phyloP scores from a whole-genome alignment of 2,329 filamentous ascomycete species.

The Ophiostoma quercus region DNA sequence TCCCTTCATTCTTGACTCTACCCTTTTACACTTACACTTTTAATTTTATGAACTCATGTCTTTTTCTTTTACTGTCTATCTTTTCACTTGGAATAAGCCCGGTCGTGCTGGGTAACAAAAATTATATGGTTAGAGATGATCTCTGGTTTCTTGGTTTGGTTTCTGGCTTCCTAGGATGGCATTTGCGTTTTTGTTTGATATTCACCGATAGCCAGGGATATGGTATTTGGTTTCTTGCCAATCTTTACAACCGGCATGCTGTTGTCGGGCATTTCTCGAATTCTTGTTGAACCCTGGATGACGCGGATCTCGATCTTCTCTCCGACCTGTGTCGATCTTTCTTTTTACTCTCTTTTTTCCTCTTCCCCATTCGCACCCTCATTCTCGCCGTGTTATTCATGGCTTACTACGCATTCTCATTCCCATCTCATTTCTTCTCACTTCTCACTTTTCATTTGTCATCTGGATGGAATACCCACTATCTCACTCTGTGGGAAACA shows the following conservation, averaged over 20 bases:
- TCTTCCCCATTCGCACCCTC: background rate
- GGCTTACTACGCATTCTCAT: background rate
- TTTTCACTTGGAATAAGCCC: background rate
- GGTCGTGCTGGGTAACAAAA: background rate
- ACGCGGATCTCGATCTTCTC: background rate
- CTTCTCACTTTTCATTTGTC: conserved; percentile 7
- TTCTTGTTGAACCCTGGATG: background rate
- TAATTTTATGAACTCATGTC: background rate
- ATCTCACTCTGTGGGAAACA: background rate
- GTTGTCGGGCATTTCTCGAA: background rate
- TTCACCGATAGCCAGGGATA: background rate
- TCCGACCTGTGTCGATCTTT: background rate
- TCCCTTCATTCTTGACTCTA: background rate
- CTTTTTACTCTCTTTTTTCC: background rate
- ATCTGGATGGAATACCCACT: conserved; percentile 2
- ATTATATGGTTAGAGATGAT: background rate
- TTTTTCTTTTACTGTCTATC: background rate
- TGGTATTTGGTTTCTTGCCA: background rate
- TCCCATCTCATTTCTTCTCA: background rate
- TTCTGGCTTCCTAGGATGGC: background rate
- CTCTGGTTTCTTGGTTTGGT: background rate
- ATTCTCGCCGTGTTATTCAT: background rate
- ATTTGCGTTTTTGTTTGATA: background rate
- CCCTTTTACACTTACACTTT: background rate
- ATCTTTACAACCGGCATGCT: background rate